Evolutionary conservation across 2,329 filamentous ascomycete species (phyloP).

Genomic region (Blumeriella jaapii): DNA sequence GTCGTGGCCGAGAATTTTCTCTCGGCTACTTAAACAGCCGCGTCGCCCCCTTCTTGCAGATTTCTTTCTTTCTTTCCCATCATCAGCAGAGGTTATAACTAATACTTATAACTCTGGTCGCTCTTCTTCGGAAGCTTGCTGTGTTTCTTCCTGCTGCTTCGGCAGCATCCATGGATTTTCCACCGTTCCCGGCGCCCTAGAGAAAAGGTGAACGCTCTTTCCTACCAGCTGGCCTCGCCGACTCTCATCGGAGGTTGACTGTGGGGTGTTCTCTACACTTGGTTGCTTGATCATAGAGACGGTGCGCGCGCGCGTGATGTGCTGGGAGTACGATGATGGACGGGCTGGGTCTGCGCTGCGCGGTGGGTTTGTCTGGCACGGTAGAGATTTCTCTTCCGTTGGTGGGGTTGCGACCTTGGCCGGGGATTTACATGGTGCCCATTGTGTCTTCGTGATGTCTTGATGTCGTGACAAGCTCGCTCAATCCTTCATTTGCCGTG

Average conservation of each 20-base stretch:
- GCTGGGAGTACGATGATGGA: no score
- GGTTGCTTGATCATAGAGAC: no score
- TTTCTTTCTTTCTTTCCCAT: conserved; percentile 21
- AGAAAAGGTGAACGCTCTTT: conserved; percentile 32
- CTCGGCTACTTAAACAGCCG: background rate
- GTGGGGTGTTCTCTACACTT: conserved; percentile 33
- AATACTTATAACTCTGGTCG: conserved; percentile 29
- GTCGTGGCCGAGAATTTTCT: background rate
- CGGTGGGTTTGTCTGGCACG: no score
- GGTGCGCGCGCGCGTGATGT: no score
- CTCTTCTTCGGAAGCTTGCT: conserved; percentile 33
- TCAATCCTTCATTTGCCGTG: no score
- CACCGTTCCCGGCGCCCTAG: conserved; percentile 34
- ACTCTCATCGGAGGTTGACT: conserved; percentile 30
- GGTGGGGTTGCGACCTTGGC: no score
- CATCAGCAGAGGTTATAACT: conserved; percentile 30
- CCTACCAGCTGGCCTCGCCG: conserved; percentile 31
- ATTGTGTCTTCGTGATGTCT: no score
- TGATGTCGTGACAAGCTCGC: no score
- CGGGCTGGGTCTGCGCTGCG: no score
- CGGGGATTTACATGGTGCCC: no score
- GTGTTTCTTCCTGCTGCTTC: conserved; percentile 27
- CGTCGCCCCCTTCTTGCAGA: conserved; percentile 3
- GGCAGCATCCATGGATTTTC: conserved; percentile 26
- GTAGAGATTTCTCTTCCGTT: no score